Evolutionary conservation across 2,329 filamentous ascomycete genomes (phyloP).

Genomic region (Aspergillus hiratsukae): DNA sequence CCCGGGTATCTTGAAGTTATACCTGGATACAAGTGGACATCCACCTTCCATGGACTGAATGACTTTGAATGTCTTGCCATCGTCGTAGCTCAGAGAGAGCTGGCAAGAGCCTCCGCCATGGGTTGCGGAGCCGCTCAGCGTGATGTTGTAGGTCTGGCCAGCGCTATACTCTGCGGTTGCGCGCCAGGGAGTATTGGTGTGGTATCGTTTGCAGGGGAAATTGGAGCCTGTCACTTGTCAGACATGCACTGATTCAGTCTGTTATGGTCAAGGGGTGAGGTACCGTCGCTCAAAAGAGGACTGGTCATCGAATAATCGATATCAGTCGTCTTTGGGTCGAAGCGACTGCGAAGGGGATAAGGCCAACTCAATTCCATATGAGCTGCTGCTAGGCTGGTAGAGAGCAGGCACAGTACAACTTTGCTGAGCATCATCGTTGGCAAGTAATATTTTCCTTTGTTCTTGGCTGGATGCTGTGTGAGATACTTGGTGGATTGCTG

Average conservation of each 20-base stretch:
- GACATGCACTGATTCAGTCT: background rate
- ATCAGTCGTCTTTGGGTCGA: slow-evolving; percentile 38
- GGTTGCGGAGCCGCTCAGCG: slow-evolving; percentile 53
- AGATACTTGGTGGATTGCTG: background rate
- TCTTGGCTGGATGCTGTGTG: background rate
- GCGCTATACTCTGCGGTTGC: slow-evolving; percentile 56
- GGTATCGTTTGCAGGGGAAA: slow-evolving; percentile 69
- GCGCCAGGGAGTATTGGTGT: slow-evolving; percentile 43
- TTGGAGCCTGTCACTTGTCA: slow-evolving; percentile 42
- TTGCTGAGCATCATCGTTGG: slow-evolving; percentile 5
- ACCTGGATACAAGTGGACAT: slow-evolving; percentile 47
- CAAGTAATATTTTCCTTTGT: background rate
- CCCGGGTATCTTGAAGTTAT: slow-evolving; percentile 59
- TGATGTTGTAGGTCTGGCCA: slow-evolving; percentile 58
- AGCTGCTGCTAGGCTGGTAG: slow-evolving; percentile 5
- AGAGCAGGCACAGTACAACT: background rate
- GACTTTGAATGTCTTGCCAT: slow-evolving; percentile 63
- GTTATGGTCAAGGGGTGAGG: background rate
- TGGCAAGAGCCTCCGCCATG: slow-evolving; percentile 71
- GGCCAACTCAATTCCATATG: slow-evolving; percentile 53
- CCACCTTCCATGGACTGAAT: slow-evolving; percentile 56
- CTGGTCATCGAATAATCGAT: slow-evolving; percentile 65
- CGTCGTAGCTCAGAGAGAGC: slow-evolving; percentile 66
- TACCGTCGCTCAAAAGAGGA: slow-evolving; percentile 51
- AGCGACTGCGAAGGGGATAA: slow-evolving; percentile 45